Percentiles rank a stretch among this genome's conserved stretches.
These are phyloP conservation scores for Lophiostoma macrostomum DNA, from an alignment of 495 filamentous ascomycete genomes.

Conservation along the genomic window DNA sequence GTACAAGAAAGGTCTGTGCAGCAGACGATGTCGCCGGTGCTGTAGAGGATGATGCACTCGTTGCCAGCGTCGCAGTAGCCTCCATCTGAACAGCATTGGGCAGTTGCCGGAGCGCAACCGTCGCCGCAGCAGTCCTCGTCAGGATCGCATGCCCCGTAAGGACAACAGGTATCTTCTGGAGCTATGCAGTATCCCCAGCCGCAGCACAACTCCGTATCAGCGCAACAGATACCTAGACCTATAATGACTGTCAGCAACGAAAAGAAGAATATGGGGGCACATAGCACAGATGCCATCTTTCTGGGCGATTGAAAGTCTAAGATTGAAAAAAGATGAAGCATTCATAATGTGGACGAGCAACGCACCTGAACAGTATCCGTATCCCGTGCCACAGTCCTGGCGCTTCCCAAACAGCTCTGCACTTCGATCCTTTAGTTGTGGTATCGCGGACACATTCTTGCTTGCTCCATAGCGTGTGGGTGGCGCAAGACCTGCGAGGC, in stretches of 20 bases:
- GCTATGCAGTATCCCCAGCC: constrained; percentile 30
- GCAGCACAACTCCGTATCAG: constrained; percentile 30
- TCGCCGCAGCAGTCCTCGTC: constrained; percentile 33
- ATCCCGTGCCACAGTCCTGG: constrained; percentile 33
- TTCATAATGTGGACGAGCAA: too few species aligned
- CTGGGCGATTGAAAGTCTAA: background rate
- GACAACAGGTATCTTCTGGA: constrained; percentile 30
- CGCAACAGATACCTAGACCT: constrained; percentile 36
- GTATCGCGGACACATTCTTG: constrained; percentile 20
- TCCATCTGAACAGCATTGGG: constrained; percentile 35
- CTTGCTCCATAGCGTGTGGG: background rate
- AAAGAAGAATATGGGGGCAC: too few species aligned
- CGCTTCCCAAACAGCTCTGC: constrained; percentile 17
- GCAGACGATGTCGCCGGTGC: constrained; percentile 18
- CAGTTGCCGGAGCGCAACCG: constrained; percentile 30
- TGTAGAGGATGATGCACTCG: constrained; percentile 20
- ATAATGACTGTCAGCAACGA: background rate
- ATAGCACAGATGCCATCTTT: background rate
- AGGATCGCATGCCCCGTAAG: constrained; percentile 28
- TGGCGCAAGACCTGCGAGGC: constrained; percentile 33
- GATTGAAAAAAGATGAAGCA: background rate
- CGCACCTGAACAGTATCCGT: constrained; percentile 35
- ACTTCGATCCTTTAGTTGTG: constrained; percentile 11
- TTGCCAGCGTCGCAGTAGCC: constrained; percentile 35
- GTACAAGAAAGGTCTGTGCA: constrained; percentile 24